phyloP scores from a whole-genome alignment of 352 stramenopile genomes.

The Phytophthora sojae region DNA sequence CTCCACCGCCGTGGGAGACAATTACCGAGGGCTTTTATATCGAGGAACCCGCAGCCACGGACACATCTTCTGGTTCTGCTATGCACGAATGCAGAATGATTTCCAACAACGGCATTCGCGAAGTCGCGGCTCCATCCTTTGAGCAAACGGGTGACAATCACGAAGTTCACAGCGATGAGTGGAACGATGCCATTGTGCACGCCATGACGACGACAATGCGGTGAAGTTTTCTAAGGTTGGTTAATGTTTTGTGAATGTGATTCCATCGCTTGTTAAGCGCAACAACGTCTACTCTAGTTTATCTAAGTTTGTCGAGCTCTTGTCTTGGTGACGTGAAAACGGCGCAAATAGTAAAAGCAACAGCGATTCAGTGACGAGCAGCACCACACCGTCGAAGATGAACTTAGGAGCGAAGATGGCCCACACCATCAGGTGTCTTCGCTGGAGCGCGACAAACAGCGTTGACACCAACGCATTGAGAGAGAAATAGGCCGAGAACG shows the following conservation, averaged over 20 bases:
- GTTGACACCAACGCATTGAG: conserved; percentile 77
- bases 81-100: conserved; percentile 61
- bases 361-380: conserved; percentile 63
- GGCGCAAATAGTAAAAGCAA: conserved; percentile 47
- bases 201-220: conserved; percentile 46
- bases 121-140: conserved; percentile 38
- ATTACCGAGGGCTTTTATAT: conserved; percentile 65
- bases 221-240: neutral
- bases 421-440: conserved; percentile 94
- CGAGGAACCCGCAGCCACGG: conserved; percentile 51
- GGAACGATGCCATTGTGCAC: conserved; percentile 58
- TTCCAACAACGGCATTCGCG: conserved; percentile 61
- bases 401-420: conserved; percentile 94
- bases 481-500: conserved; percentile 56
- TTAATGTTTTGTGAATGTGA: neutral
- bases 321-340: conserved; percentile 18
- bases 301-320: conserved; percentile 8
- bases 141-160: conserved; percentile 22
- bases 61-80: conserved; percentile 27
- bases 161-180: conserved; percentile 48
- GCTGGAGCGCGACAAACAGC: conserved; percentile 85
- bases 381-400: conserved; percentile 80
- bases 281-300: conserved; percentile 23
- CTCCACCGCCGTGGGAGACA: conserved; percentile 40
- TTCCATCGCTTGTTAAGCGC: neutral